Evolutionary conservation across 2,329 filamentous ascomycete genomes (phyloP).

Genomic region (Trichoderma sp.): DNA sequence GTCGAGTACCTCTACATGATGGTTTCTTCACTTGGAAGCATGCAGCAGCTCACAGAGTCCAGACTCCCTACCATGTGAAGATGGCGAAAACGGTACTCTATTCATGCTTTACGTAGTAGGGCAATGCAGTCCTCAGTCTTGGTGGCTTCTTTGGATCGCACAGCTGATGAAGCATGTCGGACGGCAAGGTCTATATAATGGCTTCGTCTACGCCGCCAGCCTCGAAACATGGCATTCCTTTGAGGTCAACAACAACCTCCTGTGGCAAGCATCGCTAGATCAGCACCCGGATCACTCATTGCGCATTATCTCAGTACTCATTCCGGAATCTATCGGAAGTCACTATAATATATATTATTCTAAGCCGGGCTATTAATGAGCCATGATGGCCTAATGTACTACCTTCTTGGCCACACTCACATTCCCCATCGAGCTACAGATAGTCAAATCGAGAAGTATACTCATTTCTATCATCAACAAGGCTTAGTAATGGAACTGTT

Average conservation of each 20-base stretch:
- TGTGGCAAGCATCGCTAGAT: not conserved
- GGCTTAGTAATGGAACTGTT: not conserved
- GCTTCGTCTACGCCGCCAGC: not conserved
- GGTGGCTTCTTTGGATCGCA: conserved; percentile 2
- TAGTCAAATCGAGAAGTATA: not conserved
- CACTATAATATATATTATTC: not conserved
- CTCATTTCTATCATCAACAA: not conserved
- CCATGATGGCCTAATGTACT: not conserved
- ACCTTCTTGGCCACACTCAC: not conserved
- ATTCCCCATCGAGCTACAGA: not conserved
- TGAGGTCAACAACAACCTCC: not conserved
- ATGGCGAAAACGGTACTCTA: not conserved
- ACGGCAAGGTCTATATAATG: not conserved
- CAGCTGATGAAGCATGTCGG: not conserved
- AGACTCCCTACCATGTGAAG: not conserved
- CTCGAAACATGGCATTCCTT: conserved; percentile 3
- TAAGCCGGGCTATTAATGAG: not conserved
- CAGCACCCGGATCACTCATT: not conserved
- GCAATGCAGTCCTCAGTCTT: not conserved
- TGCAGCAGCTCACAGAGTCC: not conserved
- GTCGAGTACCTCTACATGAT: conserved; percentile 8
- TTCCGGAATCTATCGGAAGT: not conserved
- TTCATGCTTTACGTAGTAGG: conserved; percentile 6
- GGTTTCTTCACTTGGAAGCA: conserved; percentile 8
- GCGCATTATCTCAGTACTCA: not conserved